phyloP scores from a whole-genome alignment of 306 rosid genomes.

The Cucurbita maxima region DNA sequence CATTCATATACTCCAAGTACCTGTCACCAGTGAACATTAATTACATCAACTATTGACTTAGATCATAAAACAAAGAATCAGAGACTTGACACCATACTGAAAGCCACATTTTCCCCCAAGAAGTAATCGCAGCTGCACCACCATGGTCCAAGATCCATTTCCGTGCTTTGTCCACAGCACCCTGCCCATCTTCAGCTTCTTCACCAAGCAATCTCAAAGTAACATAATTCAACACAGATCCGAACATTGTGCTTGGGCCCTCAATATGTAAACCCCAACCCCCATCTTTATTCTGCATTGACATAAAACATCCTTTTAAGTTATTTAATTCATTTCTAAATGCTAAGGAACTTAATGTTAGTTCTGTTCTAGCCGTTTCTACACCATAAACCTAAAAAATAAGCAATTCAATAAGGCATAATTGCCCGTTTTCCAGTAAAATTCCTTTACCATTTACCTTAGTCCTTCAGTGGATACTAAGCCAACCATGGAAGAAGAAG shows the following conservation, averaged over 20 bases:
- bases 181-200: conserved; percentile 19
- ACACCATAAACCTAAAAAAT: background rate
- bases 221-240: conserved; percentile 15
- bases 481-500: background rate
- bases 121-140: conserved; percentile 17
- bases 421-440: background rate
- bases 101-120: conserved; percentile 34
- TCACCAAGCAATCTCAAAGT: conserved; percentile 24
- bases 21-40: conserved; percentile 7
- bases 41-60: background rate
- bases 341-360: background rate
- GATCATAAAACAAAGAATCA: background rate
- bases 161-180: conserved; percentile 12
- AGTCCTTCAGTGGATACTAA: background rate
- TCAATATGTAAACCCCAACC: conserved; percentile 33
- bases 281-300: conserved; percentile 23
- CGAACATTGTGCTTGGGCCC: conserved; percentile 28
- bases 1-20: conserved; percentile 24
- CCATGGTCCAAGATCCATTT: conserved; percentile 28
- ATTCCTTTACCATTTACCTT: background rate
- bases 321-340: background rate
- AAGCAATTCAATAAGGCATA: background rate
- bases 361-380: background rate
- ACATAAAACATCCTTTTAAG: background rate
- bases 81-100: conserved; percentile 11